Evolutionary conservation across 148 eudicot species (phyloP).

Genomic region (Diospyros kaki): DNA sequence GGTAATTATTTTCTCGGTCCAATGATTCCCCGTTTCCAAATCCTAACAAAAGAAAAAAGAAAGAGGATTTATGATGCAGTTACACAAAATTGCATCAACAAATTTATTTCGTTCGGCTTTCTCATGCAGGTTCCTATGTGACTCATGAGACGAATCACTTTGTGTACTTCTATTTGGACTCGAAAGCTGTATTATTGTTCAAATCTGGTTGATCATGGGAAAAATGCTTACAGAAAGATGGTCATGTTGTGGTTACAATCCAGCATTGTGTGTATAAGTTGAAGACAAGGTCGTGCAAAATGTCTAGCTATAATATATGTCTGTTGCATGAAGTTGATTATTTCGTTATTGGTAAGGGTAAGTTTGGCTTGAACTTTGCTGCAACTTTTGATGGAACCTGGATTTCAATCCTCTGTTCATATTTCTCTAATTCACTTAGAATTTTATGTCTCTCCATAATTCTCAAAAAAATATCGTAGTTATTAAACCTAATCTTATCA

Average conservation of each 20-base stretch:
- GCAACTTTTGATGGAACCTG: too few species aligned
- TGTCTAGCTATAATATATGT: background rate
- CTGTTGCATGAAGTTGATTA: conserved; percentile 10
- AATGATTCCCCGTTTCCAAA: too few species aligned
- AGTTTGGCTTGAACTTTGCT: too few species aligned
- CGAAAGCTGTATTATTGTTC: conserved; percentile 70
- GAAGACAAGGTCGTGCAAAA: background rate
- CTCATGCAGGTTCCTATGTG: conserved; percentile 64
- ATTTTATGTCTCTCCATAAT: too few species aligned
- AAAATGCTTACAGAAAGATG: background rate
- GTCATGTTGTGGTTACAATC: conserved; percentile 1
- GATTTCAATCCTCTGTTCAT: too few species aligned
- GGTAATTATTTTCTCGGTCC: too few species aligned
- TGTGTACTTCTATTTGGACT: conserved; percentile 77
- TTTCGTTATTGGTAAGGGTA: background rate
- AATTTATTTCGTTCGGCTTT: background rate
- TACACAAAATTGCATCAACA: background rate
- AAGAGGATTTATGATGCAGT: background rate
- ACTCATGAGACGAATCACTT: conserved; percentile 91
- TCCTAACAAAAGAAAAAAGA: too few species aligned
- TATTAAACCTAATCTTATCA: too few species aligned
- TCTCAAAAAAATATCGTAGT: too few species aligned
- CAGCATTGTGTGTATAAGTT: conserved; percentile 5
- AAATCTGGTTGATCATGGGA: conserved; percentile 64
- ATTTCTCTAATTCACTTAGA: too few species aligned